Conservation (phyloP, 208 protist genomes). For the Acanthamoeba divionensis region DNA sequence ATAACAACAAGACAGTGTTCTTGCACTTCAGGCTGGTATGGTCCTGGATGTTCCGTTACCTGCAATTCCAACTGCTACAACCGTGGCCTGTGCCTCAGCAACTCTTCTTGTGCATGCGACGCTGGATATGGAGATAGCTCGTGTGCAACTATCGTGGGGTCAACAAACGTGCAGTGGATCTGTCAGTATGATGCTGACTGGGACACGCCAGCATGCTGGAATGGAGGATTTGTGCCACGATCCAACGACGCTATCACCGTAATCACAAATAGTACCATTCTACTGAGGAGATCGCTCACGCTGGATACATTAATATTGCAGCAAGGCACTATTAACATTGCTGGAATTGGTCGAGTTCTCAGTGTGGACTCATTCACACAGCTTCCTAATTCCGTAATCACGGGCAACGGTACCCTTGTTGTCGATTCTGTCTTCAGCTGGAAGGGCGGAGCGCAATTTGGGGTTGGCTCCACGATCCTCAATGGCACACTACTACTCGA, state of each 20-base stretch:
- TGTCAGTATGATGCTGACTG: background rate
- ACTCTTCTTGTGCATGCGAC: background rate
- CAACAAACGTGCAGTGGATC: background rate
- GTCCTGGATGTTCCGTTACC: background rate
- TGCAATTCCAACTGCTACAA: slow-evolving; percentile 15
- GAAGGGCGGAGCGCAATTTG: background rate
- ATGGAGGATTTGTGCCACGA: background rate
- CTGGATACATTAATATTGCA: background rate
- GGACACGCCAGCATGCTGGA: background rate
- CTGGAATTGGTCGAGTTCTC: too few relatives aligned
- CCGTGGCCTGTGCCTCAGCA: slow-evolving; percentile 9
- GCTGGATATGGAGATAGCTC: background rate
- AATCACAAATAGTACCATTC: background rate
- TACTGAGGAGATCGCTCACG: background rate
- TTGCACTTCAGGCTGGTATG: background rate
- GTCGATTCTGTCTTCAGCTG: background rate
- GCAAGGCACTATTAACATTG: too few relatives aligned
- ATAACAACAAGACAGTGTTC: background rate
- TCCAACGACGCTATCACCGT: background rate
- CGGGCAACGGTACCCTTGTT: background rate
- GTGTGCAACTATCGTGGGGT: background rate
- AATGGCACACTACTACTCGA: background rate
- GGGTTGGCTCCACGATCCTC: background rate
- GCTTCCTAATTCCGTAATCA: background rate
- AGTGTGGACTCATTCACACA: too few relatives aligned